Conservation (phyloP, 2,329 filamentous ascomycete genomes). For the Sporothrix protearum region DNA sequence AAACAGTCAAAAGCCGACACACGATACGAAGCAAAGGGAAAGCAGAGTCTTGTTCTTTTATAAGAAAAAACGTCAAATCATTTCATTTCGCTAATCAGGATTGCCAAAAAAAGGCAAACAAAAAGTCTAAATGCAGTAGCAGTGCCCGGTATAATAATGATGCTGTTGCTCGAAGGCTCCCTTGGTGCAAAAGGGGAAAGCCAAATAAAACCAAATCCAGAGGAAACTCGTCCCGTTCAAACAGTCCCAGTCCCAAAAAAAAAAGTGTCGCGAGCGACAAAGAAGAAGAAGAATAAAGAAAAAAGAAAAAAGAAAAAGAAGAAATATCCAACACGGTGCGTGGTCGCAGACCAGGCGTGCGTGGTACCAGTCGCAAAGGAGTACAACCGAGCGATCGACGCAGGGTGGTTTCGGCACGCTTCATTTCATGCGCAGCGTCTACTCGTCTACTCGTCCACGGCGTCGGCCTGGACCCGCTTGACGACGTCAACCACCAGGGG, state of each 20-base stretch:
- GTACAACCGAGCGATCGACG: neutral
- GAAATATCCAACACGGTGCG: neutral
- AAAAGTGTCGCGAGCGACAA: neutral
- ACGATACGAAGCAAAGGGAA: neutral
- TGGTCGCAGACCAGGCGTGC: conserved; percentile 7
- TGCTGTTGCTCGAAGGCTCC: conserved; percentile 7
- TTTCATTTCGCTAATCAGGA: neutral
- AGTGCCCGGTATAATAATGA: conserved; percentile 15
- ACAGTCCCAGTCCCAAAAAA: neutral
- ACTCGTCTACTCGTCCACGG: conserved; percentile 29
- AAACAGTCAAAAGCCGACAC: neutral
- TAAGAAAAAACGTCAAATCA: neutral
- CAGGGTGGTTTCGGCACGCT: too few relatives aligned
- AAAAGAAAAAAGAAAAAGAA: neutral
- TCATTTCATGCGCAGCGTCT: neutral
- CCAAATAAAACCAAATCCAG: neutral
- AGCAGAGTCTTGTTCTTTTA: neutral
- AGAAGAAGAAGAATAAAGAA: neutral
- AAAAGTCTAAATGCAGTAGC: neutral
- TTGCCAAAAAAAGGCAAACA: neutral
- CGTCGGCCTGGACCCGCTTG: conserved; percentile 72
- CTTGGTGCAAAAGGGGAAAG: neutral
- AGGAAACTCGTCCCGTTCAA: neutral
- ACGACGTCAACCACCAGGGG: conserved; percentile 72
- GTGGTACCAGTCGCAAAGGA: neutral